A percentile compares a stretch with the other conserved stretches of the same genome.
phyloP scores from a whole-genome alignment of 192 early-diverging fungal genomes.

The Backusella australiensis region DNA sequence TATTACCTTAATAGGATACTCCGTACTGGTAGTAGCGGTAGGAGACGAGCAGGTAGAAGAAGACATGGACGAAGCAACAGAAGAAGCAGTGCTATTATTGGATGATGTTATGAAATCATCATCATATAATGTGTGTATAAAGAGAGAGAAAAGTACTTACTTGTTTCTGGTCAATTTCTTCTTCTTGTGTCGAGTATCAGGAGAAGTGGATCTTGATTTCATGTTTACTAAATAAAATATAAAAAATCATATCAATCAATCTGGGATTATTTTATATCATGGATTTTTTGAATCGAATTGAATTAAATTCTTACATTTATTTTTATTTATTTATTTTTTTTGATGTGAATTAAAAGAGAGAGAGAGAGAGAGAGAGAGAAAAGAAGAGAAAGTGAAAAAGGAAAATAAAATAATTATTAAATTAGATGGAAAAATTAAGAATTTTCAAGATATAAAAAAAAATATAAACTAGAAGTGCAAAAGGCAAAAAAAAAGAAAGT shows the following conservation, averaged over 20 bases:
- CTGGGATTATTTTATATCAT: too few relatives aligned
- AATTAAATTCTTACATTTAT: too few relatives aligned
- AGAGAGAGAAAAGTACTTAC: background rate
- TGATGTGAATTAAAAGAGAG: background rate
- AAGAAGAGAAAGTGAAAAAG: background rate
- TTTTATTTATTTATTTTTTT: too few relatives aligned
- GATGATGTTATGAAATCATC: background rate
- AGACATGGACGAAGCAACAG: background rate
- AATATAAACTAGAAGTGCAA: background rate
- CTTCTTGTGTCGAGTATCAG: slow-evolving; percentile 1
- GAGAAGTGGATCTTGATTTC: slow-evolving; percentile 2
- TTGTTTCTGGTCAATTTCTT: background rate
- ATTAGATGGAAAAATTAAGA: background rate
- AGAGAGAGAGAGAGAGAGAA: background rate
- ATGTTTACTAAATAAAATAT: background rate
- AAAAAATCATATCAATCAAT: background rate
- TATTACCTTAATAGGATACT: slow-evolving; percentile 4
- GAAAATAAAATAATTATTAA: background rate
- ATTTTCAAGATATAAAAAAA: background rate
- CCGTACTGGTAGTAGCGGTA: background rate
- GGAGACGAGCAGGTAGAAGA: slow-evolving; percentile 9
- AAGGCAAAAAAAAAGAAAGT: background rate
- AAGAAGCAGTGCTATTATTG: background rate
- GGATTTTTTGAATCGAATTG: background rate
- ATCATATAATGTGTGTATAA: background rate